A percentile compares a stretch with the other conserved stretches of the same genome.
These are phyloP conservation scores for Chloris gayana DNA, from an alignment of 176 grass and related monocot species.

Conservation along the genomic window DNA sequence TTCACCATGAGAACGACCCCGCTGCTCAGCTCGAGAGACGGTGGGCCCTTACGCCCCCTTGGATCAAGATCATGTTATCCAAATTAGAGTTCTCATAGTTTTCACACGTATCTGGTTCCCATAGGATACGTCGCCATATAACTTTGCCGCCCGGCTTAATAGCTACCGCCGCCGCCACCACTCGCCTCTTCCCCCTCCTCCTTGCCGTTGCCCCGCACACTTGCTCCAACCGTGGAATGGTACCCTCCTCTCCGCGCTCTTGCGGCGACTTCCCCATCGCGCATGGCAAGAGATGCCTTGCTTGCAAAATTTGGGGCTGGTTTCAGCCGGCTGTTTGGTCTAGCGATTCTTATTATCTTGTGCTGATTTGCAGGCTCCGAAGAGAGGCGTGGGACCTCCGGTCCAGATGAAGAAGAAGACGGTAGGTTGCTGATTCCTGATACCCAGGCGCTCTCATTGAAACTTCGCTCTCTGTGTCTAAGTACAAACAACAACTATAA, in stretches of 20 bases:
- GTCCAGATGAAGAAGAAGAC: slow-evolving; percentile 43
- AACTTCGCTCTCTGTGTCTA: background rate
- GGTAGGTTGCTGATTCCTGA: background rate
- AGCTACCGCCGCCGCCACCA: background rate
- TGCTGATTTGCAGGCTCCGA: slow-evolving; percentile 44
- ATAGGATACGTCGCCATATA: too few species aligned
- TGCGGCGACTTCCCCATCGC: too few species aligned
- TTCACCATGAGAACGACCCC: too few species aligned
- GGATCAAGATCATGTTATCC: too few species aligned
- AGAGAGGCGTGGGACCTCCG: slow-evolving; percentile 32
- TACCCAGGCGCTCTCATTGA: background rate
- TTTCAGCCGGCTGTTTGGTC: background rate
- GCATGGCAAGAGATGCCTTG: too few species aligned
- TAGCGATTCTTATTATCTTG: background rate
- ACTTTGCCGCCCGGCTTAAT: background rate
- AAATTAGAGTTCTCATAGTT: too few species aligned
- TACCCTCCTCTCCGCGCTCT: too few species aligned
- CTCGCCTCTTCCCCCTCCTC: background rate
- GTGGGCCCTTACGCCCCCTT: too few species aligned
- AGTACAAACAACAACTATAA: too few species aligned
- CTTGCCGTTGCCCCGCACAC: slow-evolving; percentile 1
- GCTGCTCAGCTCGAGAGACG: too few species aligned
- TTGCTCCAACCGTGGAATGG: background rate
- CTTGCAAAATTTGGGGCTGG: background rate
- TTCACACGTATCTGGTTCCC: too few species aligned